A percentile compares a stretch with the other conserved stretches of the same genome.
Conservation (phyloP, 2,329 filamentous ascomycete species). For the Sporothrix mexicana region DNA sequence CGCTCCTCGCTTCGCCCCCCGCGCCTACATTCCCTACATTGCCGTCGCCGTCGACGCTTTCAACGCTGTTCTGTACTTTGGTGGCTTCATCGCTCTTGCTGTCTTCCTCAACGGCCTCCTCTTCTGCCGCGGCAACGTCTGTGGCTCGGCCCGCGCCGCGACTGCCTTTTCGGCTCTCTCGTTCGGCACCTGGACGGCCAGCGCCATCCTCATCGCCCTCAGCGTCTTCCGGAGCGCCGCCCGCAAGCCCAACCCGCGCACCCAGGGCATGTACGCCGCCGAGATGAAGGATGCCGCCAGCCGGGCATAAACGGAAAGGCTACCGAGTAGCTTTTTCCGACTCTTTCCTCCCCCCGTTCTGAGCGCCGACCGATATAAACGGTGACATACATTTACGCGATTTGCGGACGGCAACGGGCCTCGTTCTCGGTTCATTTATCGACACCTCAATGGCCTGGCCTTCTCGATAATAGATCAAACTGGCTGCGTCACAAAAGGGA, state of each 20-base stretch:
- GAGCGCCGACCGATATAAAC: too few relatives aligned
- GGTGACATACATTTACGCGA: too few relatives aligned
- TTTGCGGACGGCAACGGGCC: too few relatives aligned
- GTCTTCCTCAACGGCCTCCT: conserved; percentile 61
- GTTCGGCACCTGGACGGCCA: conserved; percentile 60
- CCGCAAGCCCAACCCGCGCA: conserved; percentile 40
- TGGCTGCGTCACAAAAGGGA: not conserved
- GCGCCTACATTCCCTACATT: conserved; percentile 55
- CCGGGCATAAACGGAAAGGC: conserved; percentile 32
- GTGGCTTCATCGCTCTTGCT: conserved; percentile 63
- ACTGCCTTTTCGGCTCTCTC: conserved; percentile 60
- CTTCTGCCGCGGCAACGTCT: conserved; percentile 64
- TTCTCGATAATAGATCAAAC: too few relatives aligned
- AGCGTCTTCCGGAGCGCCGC: conserved; percentile 55
- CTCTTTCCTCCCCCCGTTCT: too few relatives aligned
- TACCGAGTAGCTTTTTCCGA: too few relatives aligned
- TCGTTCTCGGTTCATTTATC: too few relatives aligned
- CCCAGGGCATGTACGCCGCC: conserved; percentile 41
- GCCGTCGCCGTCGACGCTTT: conserved; percentile 56
- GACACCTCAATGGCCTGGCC: too few relatives aligned
- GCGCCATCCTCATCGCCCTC: conserved; percentile 53
- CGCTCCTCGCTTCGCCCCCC: conserved; percentile 53
- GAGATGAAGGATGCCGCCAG: conserved; percentile 48
- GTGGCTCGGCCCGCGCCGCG: conserved; percentile 60
- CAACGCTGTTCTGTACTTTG: conserved; percentile 64